Base-by-base conservation (phyloP, 176 grass and related monocot species). In the Echinochloa phyllopogon region DNA sequence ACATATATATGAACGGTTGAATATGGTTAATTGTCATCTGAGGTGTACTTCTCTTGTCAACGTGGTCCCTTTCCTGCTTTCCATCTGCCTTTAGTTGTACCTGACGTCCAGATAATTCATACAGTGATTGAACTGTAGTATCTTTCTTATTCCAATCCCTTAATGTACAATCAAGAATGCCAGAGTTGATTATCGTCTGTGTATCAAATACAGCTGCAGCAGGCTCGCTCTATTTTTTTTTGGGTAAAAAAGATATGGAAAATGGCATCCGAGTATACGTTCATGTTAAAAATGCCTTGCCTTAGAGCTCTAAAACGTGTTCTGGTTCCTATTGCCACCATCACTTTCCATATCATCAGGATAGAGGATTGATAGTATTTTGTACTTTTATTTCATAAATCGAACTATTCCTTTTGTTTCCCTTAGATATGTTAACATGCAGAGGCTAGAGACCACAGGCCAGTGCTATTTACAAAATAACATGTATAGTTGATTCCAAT, bases 51-150 rank as follows among this genome's bases (percentile, higher is more conserved):
- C 38, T 39, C 39, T 65, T 77, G 61, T 2, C 11, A 16, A 44
- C 14, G 14, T 56, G 53, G 56, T 90, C 39, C 21, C 56, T 90
- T 40, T 90, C 79, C 44, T 49, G 48, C 65, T 66, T 74, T 18
- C 40, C 74, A 83, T 61, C 25, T 73, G 55, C 40, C 40, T 74
- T 48, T 23, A 13, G 16, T n/a, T 24, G 25, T 83, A 37, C 66
- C 24, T 17, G 7, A 36, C 15, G 3, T 85, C 50, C 10, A 40
- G 7, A 52, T 74, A 5, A 49, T 57, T 84, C 72, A 82, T 69
- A 60, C 18, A 82, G 24, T 57, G 18, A 12, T 73, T 74, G 62
- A 50, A 21, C 15, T 59, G 60, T 18, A 17, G 61, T 47, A 65
- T 66, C 10, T 2, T 84, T 66, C 10, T 2, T 84, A 27, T 29